These are phyloP conservation scores for Lecanicillium sp. DNA, from an alignment of 2,329 filamentous ascomycete species.

Conservation along the genomic window DNA sequence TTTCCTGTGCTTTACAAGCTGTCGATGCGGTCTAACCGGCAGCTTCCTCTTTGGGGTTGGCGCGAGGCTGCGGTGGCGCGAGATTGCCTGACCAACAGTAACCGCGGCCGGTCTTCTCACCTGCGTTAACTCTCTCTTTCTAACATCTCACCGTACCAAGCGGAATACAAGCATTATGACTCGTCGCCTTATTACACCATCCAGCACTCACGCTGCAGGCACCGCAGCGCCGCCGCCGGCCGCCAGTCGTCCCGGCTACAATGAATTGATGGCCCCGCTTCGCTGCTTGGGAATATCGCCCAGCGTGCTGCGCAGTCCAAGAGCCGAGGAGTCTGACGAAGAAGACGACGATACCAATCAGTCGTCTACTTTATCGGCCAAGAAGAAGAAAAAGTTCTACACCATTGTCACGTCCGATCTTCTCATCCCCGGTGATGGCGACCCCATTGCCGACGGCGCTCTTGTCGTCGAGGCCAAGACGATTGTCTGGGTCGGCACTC, in stretches of 20 bases:
- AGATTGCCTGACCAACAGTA: no score
- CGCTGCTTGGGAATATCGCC: slow-evolving; percentile 2
- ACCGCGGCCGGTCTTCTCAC: no score
- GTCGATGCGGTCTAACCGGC: background rate
- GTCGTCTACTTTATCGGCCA: no score
- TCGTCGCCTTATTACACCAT: no score
- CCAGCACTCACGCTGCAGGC: no score
- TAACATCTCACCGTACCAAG: no score
- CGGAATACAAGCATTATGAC: no score
- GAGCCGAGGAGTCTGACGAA: no score
- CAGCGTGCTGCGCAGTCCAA: background rate
- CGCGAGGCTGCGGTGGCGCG: background rate
- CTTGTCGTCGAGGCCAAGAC: slow-evolving; percentile 27
- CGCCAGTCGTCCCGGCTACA: background rate
- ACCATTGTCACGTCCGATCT: slow-evolving; percentile 25
- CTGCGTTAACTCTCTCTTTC: no score
- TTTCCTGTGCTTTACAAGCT: no score
- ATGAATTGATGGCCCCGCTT: background rate
- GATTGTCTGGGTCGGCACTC: slow-evolving; percentile 30
- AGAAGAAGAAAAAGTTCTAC: slow-evolving; percentile 21
- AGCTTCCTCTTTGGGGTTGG: background rate
- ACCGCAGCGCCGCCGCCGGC: no score
- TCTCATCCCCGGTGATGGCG: slow-evolving; percentile 29
- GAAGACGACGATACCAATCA: background rate
- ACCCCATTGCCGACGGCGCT: slow-evolving; percentile 22